Percentiles rank a stretch among this genome's conserved stretches.
Evolutionary conservation across 78 protist species (phyloP).

Genomic region (Carpediemonas membranifera): DNA sequence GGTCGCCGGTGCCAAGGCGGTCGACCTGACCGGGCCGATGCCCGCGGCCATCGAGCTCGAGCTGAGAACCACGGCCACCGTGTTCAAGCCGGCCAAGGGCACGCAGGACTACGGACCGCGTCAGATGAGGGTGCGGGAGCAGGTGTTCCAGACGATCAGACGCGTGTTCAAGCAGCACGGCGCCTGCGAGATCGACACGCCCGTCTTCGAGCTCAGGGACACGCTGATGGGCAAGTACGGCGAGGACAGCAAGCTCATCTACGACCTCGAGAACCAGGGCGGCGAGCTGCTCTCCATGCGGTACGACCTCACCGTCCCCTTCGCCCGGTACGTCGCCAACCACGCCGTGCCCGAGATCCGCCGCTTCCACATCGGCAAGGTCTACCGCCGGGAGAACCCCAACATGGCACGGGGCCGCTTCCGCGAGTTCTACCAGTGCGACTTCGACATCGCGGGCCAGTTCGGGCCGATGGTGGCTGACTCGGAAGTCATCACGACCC

Average conservation of each 20-base stretch:
- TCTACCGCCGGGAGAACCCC: constrained; percentile 85
- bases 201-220: constrained; percentile 81
- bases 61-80: too few relatives aligned
- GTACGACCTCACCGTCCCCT: constrained; percentile 74
- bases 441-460: constrained; percentile 80
- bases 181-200: constrained; percentile 83
- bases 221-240: constrained; percentile 83
- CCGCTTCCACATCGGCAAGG: constrained; percentile 83
- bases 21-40: too few relatives aligned
- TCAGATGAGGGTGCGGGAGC: constrained; percentile 68
- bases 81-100: constrained; percentile 29
- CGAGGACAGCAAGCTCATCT: constrained; percentile 83
- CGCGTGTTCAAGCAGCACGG: constrained; percentile 78
- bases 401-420: constrained; percentile 62
- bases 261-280: constrained; percentile 78
- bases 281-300: constrained; percentile 74
- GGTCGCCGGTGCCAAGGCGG: too few relatives aligned
- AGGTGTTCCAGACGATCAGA: constrained; percentile 39
- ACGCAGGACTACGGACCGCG: constrained; percentile 56
- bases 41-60: too few relatives aligned
- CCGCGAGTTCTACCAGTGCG: constrained; percentile 89
- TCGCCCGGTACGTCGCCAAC: constrained; percentile 76
- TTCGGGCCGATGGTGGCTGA: constrained; percentile 81
- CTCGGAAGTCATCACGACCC: constrained; percentile 60
- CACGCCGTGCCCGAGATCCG: constrained; percentile 44